Evolutionary conservation across 106 monocot genomes (phyloP), one percentile per base, ranked within the genome.

Genomic region (Apostasia ramifera): DNA sequence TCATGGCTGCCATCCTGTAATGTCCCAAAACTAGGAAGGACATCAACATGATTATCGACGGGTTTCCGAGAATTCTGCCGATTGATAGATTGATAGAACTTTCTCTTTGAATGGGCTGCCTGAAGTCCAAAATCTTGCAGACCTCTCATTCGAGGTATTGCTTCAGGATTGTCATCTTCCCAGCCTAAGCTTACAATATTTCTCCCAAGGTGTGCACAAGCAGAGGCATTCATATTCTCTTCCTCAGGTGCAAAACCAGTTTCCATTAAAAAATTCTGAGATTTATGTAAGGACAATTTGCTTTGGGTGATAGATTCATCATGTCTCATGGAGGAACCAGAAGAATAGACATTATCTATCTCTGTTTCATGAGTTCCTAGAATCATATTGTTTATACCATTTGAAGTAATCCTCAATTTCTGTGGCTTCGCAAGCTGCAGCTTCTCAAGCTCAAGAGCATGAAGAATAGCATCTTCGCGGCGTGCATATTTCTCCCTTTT

Each of bases 401-500:
- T 81, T 15, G 67, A 61, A 46, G 46, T 58, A 53, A 12, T 49
- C 45, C 54, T 55, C 59, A 46, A 53, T 69, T 90, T 76, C 45
- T 68, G 73, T 51, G 80, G 61, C 72, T 75, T 71, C 70, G 79
- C 82, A 66, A 81, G 75, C 65, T 84, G 83, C 40, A 80, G 69
- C 44, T 73, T 87, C 71, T 98, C 97, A 55, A 98, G 85, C 75
- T 98, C 92, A 73, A 98, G 86, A 59, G 97, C 97, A 78, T 98
- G 97, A 72, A 98, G 92, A 79, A 98, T 98, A 77, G 97, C 97
- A 78, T 98, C 92, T 67, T 92, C 97, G 76, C 97, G 75, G 11
- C 92, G 89, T 39, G 97, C 97, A 72, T 98, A 98, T 71, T 98
- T 98, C 78, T 98, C 97, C 61, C 97, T 80, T 79, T 98, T 93